These are phyloP conservation scores for Tillandsia fasciculata DNA, from an alignment of 176 grass and related monocot genomes.

Conservation along the genomic window DNA sequence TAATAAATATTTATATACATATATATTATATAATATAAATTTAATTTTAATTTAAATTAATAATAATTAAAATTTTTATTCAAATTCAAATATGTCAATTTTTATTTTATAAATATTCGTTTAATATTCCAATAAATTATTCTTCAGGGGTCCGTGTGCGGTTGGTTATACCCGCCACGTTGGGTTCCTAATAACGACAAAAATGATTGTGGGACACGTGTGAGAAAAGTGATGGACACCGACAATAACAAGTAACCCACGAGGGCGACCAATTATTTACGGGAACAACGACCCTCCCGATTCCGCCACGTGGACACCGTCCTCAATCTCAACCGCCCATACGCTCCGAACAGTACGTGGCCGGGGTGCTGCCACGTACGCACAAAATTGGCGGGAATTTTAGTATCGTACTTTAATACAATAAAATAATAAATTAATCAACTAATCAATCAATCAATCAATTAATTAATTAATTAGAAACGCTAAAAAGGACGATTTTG, in stretches of 20 bases:
- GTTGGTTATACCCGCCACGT: too few species aligned
- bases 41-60: too few species aligned
- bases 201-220: slow-evolving; percentile 10
- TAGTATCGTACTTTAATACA: background rate
- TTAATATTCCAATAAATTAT: too few species aligned
- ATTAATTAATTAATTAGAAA: background rate
- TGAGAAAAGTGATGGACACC: slow-evolving; percentile 20
- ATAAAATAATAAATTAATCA: background rate
- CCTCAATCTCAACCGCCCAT: background rate
- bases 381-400: background rate
- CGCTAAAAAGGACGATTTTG: background rate
- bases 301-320: slow-evolving; percentile 12
- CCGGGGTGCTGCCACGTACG: slow-evolving; percentile 24
- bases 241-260: slow-evolving; percentile 16
- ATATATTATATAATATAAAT: too few species aligned
- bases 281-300: background rate
- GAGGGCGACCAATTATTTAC: slow-evolving; percentile 1
- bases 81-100: too few species aligned
- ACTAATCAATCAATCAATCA: background rate
- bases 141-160: too few species aligned
- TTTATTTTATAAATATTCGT: too few species aligned
- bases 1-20: too few species aligned
- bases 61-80: too few species aligned
- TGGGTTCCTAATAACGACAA: slow-evolving; percentile 13
- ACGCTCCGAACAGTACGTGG: background rate